Percentiles rank a stretch among this genome's conserved stretches.
These are phyloP conservation scores for Castanopsis chinensis DNA, from an alignment of 306 rosid genomes.

Conservation along the genomic window DNA sequence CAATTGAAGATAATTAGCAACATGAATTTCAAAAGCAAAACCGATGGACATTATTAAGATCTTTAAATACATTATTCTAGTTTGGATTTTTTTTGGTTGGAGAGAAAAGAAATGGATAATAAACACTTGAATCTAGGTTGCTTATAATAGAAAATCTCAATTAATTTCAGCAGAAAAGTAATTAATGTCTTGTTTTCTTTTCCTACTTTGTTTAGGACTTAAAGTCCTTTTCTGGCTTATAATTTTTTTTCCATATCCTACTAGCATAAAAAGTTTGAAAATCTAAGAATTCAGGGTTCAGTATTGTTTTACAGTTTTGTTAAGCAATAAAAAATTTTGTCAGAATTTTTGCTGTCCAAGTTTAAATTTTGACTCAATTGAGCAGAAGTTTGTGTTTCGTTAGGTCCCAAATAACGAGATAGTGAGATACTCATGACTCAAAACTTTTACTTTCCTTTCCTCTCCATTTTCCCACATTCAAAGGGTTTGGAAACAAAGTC, in stretches of 20 bases:
- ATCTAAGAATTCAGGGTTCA: too few relatives aligned
- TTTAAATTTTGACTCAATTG: too few relatives aligned
- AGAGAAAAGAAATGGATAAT: background rate
- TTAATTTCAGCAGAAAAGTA: background rate
- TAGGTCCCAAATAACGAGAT: too few relatives aligned
- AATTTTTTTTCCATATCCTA: too few relatives aligned
- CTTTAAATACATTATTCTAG: background rate
- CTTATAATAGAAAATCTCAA: background rate
- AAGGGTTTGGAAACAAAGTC: background rate
- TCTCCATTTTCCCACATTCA: background rate
- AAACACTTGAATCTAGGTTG: background rate
- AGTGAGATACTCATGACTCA: background rate
- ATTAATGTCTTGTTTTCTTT: too few relatives aligned
- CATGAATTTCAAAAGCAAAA: background rate
- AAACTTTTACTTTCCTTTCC: background rate
- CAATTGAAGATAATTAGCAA: slow-evolving; percentile 10
- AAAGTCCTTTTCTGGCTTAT: too few relatives aligned
- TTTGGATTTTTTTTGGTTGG: background rate
- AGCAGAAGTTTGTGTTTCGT: too few relatives aligned
- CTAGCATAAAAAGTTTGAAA: too few relatives aligned
- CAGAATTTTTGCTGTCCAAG: too few relatives aligned
- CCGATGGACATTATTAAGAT: background rate
- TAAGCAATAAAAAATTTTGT: too few relatives aligned
- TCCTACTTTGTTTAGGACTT: too few relatives aligned
- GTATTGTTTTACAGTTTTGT: too few relatives aligned